Conservation (phyloP, 176 grass and related monocot genomes). For the Juncus inflexus region DNA sequence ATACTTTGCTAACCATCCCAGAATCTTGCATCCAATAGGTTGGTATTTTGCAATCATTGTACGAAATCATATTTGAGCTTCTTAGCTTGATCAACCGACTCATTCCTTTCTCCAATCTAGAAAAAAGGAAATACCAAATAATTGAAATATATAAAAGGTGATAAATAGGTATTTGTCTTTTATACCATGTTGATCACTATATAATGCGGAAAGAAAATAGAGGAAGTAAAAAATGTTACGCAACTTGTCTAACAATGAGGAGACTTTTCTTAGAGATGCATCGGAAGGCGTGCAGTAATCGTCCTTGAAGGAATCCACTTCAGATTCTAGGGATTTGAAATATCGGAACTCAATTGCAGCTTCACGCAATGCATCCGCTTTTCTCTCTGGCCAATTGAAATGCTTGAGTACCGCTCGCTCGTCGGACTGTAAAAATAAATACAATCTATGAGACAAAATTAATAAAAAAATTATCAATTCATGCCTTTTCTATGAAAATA, state of each 20-base stretch:
- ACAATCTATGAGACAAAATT: not conserved
- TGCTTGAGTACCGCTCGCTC: constrained; percentile 54
- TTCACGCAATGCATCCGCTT: constrained; percentile 51
- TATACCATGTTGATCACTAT: too few species aligned
- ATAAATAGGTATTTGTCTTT: too few species aligned
- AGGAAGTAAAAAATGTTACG: not conserved
- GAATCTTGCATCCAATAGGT: constrained; percentile 94
- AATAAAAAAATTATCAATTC: not conserved
- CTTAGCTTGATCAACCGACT: constrained; percentile 60
- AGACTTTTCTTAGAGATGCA: constrained; percentile 34
- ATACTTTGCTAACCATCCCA: constrained; percentile 67
- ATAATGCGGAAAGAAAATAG: too few species aligned
- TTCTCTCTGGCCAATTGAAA: constrained; percentile 53
- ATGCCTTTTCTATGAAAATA: not conserved
- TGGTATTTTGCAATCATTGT: constrained; percentile 75
- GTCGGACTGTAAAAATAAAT: constrained; percentile 30
- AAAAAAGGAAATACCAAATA: not conserved
- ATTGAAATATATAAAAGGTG: too few species aligned
- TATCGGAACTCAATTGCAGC: constrained; percentile 44
- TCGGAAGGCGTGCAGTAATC: constrained; percentile 34
- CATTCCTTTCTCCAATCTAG: constrained; percentile 79
- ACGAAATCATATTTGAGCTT: constrained; percentile 40
- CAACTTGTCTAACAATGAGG: constrained; percentile 45
- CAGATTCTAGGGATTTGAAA: constrained; percentile 34
- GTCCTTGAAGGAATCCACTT: constrained; percentile 37